phyloP scores from a whole-genome alignment of 106 monocot genomes.

The Dioscorea zingiberensis region DNA sequence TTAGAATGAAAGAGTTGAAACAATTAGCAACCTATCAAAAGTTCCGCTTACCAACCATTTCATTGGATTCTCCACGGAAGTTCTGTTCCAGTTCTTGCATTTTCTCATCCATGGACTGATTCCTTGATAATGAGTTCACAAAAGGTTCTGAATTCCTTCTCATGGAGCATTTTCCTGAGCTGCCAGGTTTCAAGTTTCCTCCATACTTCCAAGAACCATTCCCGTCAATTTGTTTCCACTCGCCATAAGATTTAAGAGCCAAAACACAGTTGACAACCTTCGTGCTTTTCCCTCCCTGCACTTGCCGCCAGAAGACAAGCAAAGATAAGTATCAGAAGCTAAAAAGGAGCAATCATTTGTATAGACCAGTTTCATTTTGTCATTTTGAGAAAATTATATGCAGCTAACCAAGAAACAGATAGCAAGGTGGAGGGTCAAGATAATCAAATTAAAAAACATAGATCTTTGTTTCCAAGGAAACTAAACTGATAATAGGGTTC shows the following conservation, averaged over 20 bases:
- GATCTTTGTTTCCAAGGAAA: too few species aligned
- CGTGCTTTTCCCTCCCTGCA: constrained; percentile 74
- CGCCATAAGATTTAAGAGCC: constrained; percentile 68
- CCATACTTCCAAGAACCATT: constrained; percentile 57
- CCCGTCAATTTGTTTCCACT: constrained; percentile 67
- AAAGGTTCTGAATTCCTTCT: constrained; percentile 75
- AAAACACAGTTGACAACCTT: constrained; percentile 78
- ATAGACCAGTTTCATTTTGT: too few species aligned
- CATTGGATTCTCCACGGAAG: constrained; percentile 25
- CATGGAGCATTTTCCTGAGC: constrained; percentile 51
- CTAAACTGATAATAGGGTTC: too few species aligned
- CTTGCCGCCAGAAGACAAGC: constrained; percentile 1
- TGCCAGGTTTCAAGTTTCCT: constrained; percentile 41
- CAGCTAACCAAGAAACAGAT: too few species aligned
- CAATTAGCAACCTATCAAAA: background rate
- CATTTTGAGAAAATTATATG: too few species aligned
- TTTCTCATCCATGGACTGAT: constrained; percentile 39
- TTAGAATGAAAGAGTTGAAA: background rate
- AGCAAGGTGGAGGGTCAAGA: too few species aligned
- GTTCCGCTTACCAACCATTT: constrained; percentile 60
- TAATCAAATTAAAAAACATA: too few species aligned
- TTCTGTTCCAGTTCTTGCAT: constrained; percentile 34
- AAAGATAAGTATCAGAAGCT: background rate
- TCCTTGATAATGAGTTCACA: constrained; percentile 37
- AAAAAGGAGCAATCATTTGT: too few species aligned